These are phyloP conservation scores for Mucor circinelloides DNA, from an alignment of 371 early-diverging fungal genomes.

Conservation along the genomic window DNA sequence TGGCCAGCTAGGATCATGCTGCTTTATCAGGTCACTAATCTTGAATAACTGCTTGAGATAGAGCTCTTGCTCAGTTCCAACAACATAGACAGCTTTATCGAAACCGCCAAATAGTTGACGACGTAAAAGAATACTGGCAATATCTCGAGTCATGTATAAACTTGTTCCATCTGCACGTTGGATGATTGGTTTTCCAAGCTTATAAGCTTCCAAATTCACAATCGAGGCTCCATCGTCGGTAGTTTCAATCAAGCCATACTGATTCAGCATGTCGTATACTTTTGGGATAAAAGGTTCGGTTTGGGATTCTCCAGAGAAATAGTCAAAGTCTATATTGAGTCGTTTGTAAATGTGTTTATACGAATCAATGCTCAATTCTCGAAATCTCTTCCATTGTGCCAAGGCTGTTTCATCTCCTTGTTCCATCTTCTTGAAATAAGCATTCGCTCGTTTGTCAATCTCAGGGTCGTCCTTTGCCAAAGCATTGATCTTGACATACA, in stretches of 20 bases:
- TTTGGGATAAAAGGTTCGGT: constrained; percentile 74
- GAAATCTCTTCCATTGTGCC: constrained; percentile 82
- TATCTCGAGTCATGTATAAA: constrained; percentile 95
- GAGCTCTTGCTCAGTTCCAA: constrained; percentile 87
- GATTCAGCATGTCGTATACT: constrained; percentile 68
- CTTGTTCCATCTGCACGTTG: constrained; percentile 92
- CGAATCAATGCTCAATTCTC: constrained; percentile 85
- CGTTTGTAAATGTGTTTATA: constrained; percentile 89
- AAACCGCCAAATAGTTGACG: constrained; percentile 71
- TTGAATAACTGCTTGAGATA: constrained; percentile 95
- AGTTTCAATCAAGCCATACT: constrained; percentile 52
- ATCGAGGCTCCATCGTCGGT: constrained; percentile 74
- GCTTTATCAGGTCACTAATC: constrained; percentile 64
- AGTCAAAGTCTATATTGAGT: constrained; percentile 90
- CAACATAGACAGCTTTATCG: constrained; percentile 90
- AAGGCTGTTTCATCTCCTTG: constrained; percentile 79
- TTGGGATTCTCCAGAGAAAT: constrained; percentile 96
- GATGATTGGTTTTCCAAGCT: constrained; percentile 77
- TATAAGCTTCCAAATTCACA: constrained; percentile 69
- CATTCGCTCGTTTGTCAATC: constrained; percentile 78
- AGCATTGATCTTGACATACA: constrained; percentile 92
- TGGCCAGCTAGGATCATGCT: constrained; percentile 17
- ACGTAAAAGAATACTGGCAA: constrained; percentile 90
- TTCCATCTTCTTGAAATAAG: constrained; percentile 95
- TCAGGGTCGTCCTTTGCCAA: constrained; percentile 59